Conservation (phyloP, 2,329 filamentous ascomycete species). For the Colletotrichum tanaceti region DNA sequence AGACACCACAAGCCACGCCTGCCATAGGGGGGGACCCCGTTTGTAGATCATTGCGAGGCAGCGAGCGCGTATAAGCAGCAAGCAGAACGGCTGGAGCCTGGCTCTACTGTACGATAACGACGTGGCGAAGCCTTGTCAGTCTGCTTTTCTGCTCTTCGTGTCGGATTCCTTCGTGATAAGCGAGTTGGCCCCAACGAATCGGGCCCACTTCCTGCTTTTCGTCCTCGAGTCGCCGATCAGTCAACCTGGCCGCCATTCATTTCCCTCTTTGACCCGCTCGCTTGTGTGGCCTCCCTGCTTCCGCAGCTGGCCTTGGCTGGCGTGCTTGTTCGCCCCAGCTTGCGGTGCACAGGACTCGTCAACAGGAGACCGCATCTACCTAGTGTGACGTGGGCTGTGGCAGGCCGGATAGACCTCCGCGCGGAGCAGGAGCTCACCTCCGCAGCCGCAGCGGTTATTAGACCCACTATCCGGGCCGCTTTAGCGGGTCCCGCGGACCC, state of each 20-base stretch:
- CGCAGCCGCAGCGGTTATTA: no score
- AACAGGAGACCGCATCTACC: background rate
- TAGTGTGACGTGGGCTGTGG: no score
- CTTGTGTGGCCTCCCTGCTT: background rate
- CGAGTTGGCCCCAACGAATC: conserved; percentile 8
- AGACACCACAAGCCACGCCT: background rate
- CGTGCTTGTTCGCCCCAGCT: background rate
- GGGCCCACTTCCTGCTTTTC: conserved; percentile 6
- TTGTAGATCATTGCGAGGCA: background rate
- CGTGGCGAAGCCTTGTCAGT: background rate
- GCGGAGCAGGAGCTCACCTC: conserved; percentile 23
- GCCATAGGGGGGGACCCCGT: background rate
- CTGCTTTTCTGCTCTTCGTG: background rate
- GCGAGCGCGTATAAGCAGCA: background rate
- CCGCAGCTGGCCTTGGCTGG: conserved; percentile 10
- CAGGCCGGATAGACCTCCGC: background rate
- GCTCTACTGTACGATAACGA: no score
- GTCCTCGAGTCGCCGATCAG: background rate
- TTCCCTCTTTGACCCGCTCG: background rate
- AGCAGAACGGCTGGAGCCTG: background rate
- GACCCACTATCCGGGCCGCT: conserved; percentile 6
- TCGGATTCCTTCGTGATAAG: conserved; percentile 20
- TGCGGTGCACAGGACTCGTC: background rate
- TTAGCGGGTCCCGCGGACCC: background rate
- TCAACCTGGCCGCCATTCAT: background rate